phyloP scores from a whole-genome alignment of 768 basidiomycete genomes.

The Leccinum fibrillosum region DNA sequence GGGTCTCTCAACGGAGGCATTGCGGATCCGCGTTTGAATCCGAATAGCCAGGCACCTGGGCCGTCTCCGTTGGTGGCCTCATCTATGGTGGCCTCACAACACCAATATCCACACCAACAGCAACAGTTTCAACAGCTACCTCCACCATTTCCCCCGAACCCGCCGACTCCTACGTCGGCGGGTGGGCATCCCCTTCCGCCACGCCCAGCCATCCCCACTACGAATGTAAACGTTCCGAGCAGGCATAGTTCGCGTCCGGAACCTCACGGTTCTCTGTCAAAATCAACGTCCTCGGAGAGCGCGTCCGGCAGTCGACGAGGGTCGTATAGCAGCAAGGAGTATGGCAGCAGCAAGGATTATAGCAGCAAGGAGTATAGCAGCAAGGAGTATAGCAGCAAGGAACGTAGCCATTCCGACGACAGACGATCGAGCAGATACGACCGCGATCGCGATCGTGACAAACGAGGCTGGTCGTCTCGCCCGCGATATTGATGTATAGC shows the following conservation, averaged over 20 bases:
- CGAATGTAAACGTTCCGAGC: not conserved
- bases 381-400: not conserved
- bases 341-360: not conserved
- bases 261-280: constrained; percentile 13
- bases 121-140: not conserved
- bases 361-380: not conserved
- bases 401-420: constrained; percentile 19
- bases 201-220: constrained; percentile 6
- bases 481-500: constrained; percentile 1
- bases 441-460: constrained; percentile 2
- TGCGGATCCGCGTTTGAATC: not conserved
- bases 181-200: constrained; percentile 14
- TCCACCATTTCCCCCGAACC: not conserved
- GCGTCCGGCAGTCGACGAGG: constrained; percentile 14
- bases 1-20: constrained; percentile 1
- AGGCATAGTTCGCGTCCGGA: constrained; percentile 15
- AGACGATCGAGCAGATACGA: constrained; percentile 12
- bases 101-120: not conserved
- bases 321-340: constrained; percentile 3
- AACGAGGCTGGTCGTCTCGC: constrained; percentile 6
- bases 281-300: constrained; percentile 18
- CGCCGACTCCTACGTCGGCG: not conserved
- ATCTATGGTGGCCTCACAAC: not conserved
- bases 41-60: constrained; percentile 1
- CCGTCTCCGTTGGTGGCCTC: not conserved